Base-by-base conservation (phyloP, 169 alveolate species). In the Theileria sp. region DNA sequence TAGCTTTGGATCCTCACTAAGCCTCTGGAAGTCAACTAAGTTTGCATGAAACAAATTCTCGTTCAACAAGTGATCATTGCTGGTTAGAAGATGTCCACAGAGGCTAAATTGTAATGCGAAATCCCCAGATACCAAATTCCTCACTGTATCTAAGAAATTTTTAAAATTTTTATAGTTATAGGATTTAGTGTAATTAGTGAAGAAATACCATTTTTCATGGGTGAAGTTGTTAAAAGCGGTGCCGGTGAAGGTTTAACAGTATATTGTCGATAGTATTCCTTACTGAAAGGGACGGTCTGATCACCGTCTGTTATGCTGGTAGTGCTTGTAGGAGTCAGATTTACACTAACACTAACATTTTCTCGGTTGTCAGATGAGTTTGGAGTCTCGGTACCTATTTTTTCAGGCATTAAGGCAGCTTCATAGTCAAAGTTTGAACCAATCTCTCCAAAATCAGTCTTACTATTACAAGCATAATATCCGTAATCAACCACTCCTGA, bases 1-100 rank as follows among this genome's bases (percentile, higher is more conserved):
- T 60, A 95, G 72, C 38, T 89, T 83, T 5, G 97, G 95, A 75
- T 95, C 95, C 68, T 82, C 85, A 68, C 93, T 94, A 54, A 94
- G 87, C 71, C 92, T 91, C 21, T 89, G 92, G 82, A 87, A 90
- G 64, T 89, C 88, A 34, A 91, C 93, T n/a, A 93, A 62, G 81
- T 93, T 86, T 5, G 90, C 92, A 66, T 85, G 36, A 69, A 92
- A 73, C 50, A 86, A 60, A 78, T 86, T 83, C 74, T 72, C 66
- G 79, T 92, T 66, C 75, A 90, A 44, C 38, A 77, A 77, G 54
- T 91, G 74, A 70, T 86, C 90, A 64, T 81, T 66, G 26, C 83
- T 21, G 38, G 89, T 91, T 30, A 82, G 71, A 56, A 92, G 73
- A 69, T 94, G 97, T 12, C 97, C 97, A 74, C 97, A 94, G 23